phyloP scores from a whole-genome alignment of 371 early-diverging fungal genomes.

The Mortierella sp. region DNA sequence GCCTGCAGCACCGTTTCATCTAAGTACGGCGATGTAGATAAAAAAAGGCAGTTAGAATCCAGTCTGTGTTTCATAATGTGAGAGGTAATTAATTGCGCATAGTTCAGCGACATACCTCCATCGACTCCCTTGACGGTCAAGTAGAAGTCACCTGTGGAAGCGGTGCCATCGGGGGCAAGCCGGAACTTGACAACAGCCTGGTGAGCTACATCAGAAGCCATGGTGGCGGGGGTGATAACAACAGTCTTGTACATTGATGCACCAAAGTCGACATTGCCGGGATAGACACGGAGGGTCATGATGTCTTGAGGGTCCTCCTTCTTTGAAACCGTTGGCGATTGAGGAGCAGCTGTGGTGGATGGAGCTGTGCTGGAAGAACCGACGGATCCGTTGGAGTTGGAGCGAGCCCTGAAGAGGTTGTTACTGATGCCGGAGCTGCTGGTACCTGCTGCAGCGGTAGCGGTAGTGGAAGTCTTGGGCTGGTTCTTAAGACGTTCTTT shows the following conservation, averaged over 20 bases:
- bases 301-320: conserved; percentile 25
- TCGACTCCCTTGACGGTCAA: conserved; percentile 70
- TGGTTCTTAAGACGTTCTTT: conserved; percentile 39
- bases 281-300: conserved; percentile 60
- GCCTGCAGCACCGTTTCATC: conserved; percentile 69
- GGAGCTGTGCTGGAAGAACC: conserved; percentile 18
- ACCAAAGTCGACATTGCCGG: conserved; percentile 68
- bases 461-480: conserved; percentile 15
- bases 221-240: conserved; percentile 62
- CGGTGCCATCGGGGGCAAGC: conserved; percentile 59
- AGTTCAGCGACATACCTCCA: conserved; percentile 61
- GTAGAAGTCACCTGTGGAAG: conserved; percentile 59
- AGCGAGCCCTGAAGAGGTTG: conserved; percentile 41
- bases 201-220: conserved; percentile 66
- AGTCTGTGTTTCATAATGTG: neutral
- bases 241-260: conserved; percentile 64
- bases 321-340: conserved; percentile 10
- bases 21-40: conserved; percentile 16
- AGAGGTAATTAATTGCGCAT: neutral
- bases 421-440: conserved; percentile 19
- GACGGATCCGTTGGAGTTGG: conserved; percentile 50
- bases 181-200: conserved; percentile 64
- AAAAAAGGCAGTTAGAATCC: neutral
- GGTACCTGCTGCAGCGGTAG: neutral
- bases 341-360: conserved; percentile 2